Conservation (phyloP, 192 early-diverging fungal genomes). For the Coemansia sp. region DNA sequence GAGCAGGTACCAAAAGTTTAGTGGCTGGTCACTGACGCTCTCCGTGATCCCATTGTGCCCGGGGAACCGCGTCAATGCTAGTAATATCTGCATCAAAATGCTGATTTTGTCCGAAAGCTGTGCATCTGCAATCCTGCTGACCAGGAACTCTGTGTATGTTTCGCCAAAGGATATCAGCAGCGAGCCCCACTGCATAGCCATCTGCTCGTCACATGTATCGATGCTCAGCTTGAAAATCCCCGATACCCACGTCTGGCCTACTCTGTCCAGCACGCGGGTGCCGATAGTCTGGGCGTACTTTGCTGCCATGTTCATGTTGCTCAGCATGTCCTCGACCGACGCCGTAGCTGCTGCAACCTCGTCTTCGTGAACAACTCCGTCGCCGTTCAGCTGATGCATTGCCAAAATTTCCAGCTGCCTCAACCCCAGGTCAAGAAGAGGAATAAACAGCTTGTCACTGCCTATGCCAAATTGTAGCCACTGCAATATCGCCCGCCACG, state of each 20-base stretch:
- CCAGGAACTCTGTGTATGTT: constrained; percentile 37
- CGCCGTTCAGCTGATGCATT: constrained; percentile 12
- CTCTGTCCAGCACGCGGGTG: constrained; percentile 17
- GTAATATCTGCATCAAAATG: constrained; percentile 42
- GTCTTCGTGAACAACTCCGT: constrained; percentile 17
- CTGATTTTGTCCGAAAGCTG: constrained; percentile 10
- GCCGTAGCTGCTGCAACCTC: constrained; percentile 34
- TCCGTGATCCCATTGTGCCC: constrained; percentile 69
- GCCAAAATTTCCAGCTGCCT: constrained; percentile 29
- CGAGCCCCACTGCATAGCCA: constrained; percentile 26
- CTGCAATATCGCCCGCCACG: constrained; percentile 39
- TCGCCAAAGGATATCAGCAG: constrained; percentile 42
- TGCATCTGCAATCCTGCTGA: constrained; percentile 9
- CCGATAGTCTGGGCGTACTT: constrained; percentile 30
- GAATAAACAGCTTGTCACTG: constrained; percentile 28
- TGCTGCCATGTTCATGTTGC: constrained; percentile 33
- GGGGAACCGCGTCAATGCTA: constrained; percentile 66
- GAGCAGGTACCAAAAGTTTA: constrained; percentile 71
- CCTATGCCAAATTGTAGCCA: constrained; percentile 48
- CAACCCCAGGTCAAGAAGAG: constrained; percentile 34
- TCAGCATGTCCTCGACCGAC: constrained; percentile 38
- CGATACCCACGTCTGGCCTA: constrained; percentile 29
- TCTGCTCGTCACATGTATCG: constrained; percentile 11
- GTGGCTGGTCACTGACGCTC: constrained; percentile 64
- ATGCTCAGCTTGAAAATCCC: constrained; percentile 14